Conservation (phyloP, 768 basidiomycete genomes). For the Tephrocybe sp. region DNA sequence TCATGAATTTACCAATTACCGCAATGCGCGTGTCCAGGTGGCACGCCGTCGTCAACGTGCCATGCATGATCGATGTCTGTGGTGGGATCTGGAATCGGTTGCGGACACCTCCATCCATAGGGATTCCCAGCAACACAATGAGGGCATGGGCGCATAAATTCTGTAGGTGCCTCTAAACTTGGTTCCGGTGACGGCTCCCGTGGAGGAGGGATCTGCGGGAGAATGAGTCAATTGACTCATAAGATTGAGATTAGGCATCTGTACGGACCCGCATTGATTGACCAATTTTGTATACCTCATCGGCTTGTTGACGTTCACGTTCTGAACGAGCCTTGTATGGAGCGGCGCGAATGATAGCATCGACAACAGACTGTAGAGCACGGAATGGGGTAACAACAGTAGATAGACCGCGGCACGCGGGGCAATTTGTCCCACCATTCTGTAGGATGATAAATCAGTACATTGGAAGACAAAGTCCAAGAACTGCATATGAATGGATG, state of each 20-base stretch:
- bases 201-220: slow-evolving; percentile 69
- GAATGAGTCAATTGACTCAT: slow-evolving; percentile 11
- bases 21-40: slow-evolving; percentile 79
- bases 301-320: slow-evolving; percentile 77
- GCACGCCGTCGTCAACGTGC: slow-evolving; percentile 74
- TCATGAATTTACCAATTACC: slow-evolving; percentile 64
- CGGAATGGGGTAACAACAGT: slow-evolving; percentile 72
- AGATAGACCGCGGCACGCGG: slow-evolving; percentile 74
- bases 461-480: background rate
- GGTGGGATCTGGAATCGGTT: slow-evolving; percentile 73
- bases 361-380: slow-evolving; percentile 69
- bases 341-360: slow-evolving; percentile 67
- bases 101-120: slow-evolving; percentile 80
- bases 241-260: slow-evolving; percentile 6
- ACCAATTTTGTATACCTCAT: slow-evolving; percentile 72
- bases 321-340: slow-evolving; percentile 68
- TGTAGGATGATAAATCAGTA: slow-evolving; percentile 29
- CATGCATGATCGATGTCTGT: slow-evolving; percentile 71
- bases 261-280: slow-evolving; percentile 56
- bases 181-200: slow-evolving; percentile 78
- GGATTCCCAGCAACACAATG: slow-evolving; percentile 71
- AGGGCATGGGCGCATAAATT: slow-evolving; percentile 77
- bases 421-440: slow-evolving; percentile 87
- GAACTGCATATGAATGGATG: background rate
- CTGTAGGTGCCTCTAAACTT: slow-evolving; percentile 59